Base-by-base conservation (phyloP, 345 rosid genomes). In the Litchi chinensis region DNA sequence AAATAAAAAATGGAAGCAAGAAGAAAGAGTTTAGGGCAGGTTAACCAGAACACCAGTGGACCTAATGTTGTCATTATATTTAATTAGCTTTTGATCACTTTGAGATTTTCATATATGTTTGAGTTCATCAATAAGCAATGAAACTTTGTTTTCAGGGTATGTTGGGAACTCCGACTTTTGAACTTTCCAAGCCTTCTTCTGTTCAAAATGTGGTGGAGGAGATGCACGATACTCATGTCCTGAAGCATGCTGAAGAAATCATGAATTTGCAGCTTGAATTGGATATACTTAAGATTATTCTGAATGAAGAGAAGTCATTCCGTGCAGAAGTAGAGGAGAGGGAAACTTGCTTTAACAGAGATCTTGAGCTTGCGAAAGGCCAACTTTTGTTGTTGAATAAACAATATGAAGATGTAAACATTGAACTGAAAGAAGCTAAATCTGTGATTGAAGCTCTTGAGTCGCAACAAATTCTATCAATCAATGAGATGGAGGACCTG, bases 261-360 rank as follows among this genome's bases (percentile, higher is more conserved):
- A 83, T 93, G 88, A 84, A 91, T 85, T 84, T 93, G 82, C 98
- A 92, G 86, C 88, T 95, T 74, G 98, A 95, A 88, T 81, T 89
- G 80, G 99, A 95, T 85, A 88, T 95, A 77, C 65, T 90, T 28
- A 93, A 91, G 85, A 88, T 90, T 79, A 87, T 95, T 83, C 90
- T 92, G 48, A 88, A 85, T 77, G 99, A 95, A 85, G 98, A 93
- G 87, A 90, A 91, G 79, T 78, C 88, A 77, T 80, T 84, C 26
- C 88, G 48, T 68, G 80, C 64, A 41, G 88, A 88, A 80, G 64
- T 81, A 50, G 91, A 92, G 72, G 87, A 90, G 77, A 84, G 80
- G 48, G 82, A 84, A 68, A 76, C 65, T 57, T 72, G 83, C 77
- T 88, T 90, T 82, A 82, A 82, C 68, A 79, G 81, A 82, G 93